A percentile compares a stretch with the other conserved stretches of the same genome.
phyloP scores from a whole-genome alignment of 257 asterid genomes.

The Agastache rugosa region DNA sequence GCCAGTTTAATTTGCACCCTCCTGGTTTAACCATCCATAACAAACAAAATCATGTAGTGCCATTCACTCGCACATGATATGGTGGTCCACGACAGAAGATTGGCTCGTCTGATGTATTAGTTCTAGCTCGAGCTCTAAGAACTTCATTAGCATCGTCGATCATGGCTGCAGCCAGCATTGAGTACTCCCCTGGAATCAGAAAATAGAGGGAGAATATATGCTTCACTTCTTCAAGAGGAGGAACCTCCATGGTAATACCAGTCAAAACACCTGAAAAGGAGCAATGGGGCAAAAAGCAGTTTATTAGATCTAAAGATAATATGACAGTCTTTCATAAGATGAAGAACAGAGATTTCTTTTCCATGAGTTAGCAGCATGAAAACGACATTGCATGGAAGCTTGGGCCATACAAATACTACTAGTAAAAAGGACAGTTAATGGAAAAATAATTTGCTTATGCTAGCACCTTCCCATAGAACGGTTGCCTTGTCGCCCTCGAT shows the following conservation, averaged over 20 bases:
- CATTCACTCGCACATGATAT: conserved; percentile 81
- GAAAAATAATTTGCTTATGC: conserved; percentile 26
- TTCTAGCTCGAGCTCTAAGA: conserved; percentile 88
- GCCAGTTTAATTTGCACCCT: too few species aligned
- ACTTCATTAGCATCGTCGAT: conserved; percentile 90
- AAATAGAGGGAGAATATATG: conserved; percentile 87
- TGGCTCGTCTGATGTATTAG: conserved; percentile 71
- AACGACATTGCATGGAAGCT: background rate
- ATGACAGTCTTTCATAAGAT: conserved; percentile 7
- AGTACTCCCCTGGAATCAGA: conserved; percentile 95
- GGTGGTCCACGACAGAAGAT: conserved; percentile 98
- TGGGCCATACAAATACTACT: background rate
- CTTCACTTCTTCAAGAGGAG: conserved; percentile 84
- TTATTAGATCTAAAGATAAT: conserved; percentile 1
- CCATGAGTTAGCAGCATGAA: background rate
- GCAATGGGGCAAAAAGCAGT: conserved; percentile 30
- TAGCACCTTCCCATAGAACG: conserved; percentile 94
- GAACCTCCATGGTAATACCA: conserved; percentile 78
- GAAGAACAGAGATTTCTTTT: background rate
- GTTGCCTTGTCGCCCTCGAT: conserved; percentile 87
- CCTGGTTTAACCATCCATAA: conserved; percentile 7
- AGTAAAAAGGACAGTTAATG: conserved; percentile 5
- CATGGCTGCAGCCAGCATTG: conserved; percentile 91
- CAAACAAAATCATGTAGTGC: conserved; percentile 55
- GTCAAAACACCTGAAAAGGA: conserved; percentile 72